Evolutionary conservation across 1,284 basidiomycete genomes (phyloP).

Genomic region (Apiotrichum sp.): DNA sequence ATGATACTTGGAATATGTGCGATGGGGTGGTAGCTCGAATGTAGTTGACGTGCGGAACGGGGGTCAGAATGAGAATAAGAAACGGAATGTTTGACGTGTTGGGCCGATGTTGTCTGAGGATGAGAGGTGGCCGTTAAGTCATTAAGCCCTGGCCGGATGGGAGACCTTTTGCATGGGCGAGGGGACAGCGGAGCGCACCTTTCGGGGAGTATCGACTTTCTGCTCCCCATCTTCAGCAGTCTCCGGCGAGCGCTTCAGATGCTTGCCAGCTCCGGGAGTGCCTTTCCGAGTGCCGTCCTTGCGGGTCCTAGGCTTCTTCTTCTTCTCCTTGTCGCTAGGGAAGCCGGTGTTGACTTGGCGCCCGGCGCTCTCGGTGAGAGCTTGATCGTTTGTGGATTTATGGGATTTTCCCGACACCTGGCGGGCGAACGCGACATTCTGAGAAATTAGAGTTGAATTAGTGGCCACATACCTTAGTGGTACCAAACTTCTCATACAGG

Average conservation of each 20-base stretch:
- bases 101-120: not conserved
- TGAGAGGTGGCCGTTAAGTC: too few species aligned
- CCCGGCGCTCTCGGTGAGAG: not conserved
- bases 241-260: slow-evolving; percentile 21
- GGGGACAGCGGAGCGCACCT: not conserved
- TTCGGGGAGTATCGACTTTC: not conserved
- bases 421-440: not conserved
- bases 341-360: slow-evolving; percentile 1
- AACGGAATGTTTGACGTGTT: too few species aligned
- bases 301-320: not conserved
- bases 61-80: too few species aligned
- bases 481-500: slow-evolving; percentile 34
- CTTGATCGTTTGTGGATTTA: not conserved
- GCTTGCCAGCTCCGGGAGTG: slow-evolving; percentile 36
- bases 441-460: not conserved
- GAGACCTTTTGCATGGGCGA: not conserved
- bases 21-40: too few species aligned
- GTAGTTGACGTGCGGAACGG: too few species aligned
- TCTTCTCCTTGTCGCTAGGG: not conserved
- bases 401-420: too few species aligned
- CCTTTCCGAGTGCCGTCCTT: slow-evolving; percentile 19
- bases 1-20: too few species aligned
- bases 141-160: not conserved
- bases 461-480: slow-evolving; percentile 4
- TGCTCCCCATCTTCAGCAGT: not conserved